A percentile compares a stretch with the other conserved stretches of the same genome.
phyloP scores from a whole-genome alignment of 108 stramenopile species.

The Mediolabrus comicus region DNA sequence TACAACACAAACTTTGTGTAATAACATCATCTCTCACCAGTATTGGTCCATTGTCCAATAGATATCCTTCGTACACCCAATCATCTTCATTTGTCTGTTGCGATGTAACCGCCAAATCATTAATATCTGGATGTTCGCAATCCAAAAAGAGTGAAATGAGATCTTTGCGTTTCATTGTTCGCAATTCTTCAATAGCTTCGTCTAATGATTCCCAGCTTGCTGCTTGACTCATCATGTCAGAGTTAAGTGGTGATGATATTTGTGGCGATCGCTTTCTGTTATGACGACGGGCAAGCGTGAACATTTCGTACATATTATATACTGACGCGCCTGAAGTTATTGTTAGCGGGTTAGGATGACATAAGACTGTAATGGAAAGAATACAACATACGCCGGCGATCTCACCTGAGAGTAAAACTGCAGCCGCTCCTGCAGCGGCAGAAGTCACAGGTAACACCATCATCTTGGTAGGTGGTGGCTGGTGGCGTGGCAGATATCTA shows the following conservation, averaged over 20 bases:
- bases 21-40: constrained; percentile 10
- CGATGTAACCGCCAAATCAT: background rate
- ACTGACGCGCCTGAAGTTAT: constrained; percentile 21
- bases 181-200: constrained; percentile 8
- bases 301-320: constrained; percentile 29
- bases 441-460: background rate
- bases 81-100: background rate
- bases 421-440: constrained; percentile 7
- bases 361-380: too few species aligned
- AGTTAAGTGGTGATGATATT: background rate
- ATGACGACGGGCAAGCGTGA: background rate
- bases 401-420: constrained; percentile 10
- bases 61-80: constrained; percentile 23
- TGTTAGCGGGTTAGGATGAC: too few species aligned
- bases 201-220: constrained; percentile 13
- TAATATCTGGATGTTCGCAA: constrained; percentile 11
- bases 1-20: background rate
- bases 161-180: constrained; percentile 17
- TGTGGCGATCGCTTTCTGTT: background rate
- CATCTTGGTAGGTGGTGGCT: constrained; percentile 12
- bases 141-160: constrained; percentile 18
- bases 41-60: constrained; percentile 30
- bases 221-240: background rate
- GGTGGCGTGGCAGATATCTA: background rate
- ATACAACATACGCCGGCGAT: too few species aligned